Evolutionary conservation across 2,329 filamentous ascomycete genomes (phyloP).

Genomic region (Aspergillus fischeri): DNA sequence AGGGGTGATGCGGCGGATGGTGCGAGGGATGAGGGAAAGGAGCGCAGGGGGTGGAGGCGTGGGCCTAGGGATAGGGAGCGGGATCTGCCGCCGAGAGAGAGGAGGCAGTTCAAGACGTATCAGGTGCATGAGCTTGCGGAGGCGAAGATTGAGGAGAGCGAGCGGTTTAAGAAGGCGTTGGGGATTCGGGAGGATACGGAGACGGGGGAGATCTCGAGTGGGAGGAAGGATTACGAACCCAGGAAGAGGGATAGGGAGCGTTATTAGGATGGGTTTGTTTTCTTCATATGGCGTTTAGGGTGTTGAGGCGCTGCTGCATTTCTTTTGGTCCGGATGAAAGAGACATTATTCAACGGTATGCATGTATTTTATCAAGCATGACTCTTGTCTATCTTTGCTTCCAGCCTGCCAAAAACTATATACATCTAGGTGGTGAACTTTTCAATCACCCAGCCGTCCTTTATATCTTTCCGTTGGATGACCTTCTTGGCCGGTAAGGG

Average conservation of each 20-base stretch:
- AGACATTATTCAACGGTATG: neutral
- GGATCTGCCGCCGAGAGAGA: slow-evolving; percentile 19
- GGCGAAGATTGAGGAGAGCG: slow-evolving; percentile 94
- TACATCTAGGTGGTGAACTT: slow-evolving; percentile 38
- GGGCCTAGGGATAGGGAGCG: slow-evolving; percentile 23
- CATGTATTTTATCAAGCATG: neutral
- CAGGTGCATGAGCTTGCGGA: slow-evolving; percentile 95
- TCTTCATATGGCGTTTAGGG: slow-evolving; percentile 1
- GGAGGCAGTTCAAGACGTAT: slow-evolving; percentile 71
- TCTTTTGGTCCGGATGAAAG: neutral
- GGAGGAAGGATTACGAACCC: slow-evolving; percentile 5
- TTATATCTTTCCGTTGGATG: slow-evolving; percentile 68
- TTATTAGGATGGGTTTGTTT: slow-evolving; percentile 2
- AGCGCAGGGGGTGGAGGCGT: neutral
- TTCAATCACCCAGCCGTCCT: slow-evolving; percentile 71
- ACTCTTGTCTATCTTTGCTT: neutral
- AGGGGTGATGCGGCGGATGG: slow-evolving; percentile 6
- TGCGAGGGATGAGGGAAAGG: slow-evolving; percentile 14
- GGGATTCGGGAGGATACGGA: slow-evolving; percentile 86
- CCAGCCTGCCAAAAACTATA: slow-evolving; percentile 5
- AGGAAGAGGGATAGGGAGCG: slow-evolving; percentile 1
- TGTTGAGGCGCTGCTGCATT: slow-evolving; percentile 1
- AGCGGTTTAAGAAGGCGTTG: slow-evolving; percentile 77
- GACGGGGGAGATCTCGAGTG: slow-evolving; percentile 59
- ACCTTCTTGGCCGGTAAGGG: slow-evolving; percentile 82